Conservation (phyloP, 2,329 filamentous ascomycete genomes). For the Incumbomyces delicatus region DNA sequence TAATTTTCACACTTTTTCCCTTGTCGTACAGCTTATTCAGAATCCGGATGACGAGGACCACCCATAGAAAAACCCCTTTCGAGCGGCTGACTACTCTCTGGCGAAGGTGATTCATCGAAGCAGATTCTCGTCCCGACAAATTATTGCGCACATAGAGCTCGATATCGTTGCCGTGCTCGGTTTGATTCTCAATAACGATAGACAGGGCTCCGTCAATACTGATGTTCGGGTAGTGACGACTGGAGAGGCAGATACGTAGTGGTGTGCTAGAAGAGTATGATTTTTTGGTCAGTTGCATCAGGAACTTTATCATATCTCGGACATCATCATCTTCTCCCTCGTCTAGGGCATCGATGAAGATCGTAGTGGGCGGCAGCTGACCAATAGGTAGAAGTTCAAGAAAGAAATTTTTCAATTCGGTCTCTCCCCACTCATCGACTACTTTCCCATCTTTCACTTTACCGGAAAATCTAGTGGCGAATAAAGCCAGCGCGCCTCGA, state of each 20-base stretch:
- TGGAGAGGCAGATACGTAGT: constrained; percentile 23
- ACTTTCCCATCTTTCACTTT: background rate
- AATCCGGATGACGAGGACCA: constrained; percentile 32
- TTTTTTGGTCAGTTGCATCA: constrained; percentile 25
- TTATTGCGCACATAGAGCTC: constrained; percentile 24
- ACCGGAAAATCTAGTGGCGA: background rate
- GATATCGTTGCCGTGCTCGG: constrained; percentile 26
- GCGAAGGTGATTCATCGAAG: background rate
- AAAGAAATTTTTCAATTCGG: constrained; percentile 15
- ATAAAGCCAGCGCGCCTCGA: background rate
- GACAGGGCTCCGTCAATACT: constrained; percentile 23
- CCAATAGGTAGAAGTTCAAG: constrained; percentile 10
- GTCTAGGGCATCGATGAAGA: constrained; percentile 36
- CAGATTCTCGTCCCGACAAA: background rate
- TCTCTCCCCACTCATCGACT: constrained; percentile 4
- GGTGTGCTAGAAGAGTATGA: constrained; percentile 4
- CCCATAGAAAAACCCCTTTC: constrained; percentile 12
- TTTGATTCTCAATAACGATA: constrained; percentile 27
- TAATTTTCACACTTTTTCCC: constrained; percentile 20
- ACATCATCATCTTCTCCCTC: constrained; percentile 34
- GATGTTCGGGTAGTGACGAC: constrained; percentile 30
- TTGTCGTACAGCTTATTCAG: constrained; percentile 33
- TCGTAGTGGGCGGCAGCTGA: constrained; percentile 12
- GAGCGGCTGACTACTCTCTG: constrained; percentile 16
- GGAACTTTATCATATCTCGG: constrained; percentile 28